Evolutionary conservation across 495 filamentous ascomycete species (phyloP), one percentile per base, ranked within the genome.

Genomic region (Penicillium flavigenum): DNA sequence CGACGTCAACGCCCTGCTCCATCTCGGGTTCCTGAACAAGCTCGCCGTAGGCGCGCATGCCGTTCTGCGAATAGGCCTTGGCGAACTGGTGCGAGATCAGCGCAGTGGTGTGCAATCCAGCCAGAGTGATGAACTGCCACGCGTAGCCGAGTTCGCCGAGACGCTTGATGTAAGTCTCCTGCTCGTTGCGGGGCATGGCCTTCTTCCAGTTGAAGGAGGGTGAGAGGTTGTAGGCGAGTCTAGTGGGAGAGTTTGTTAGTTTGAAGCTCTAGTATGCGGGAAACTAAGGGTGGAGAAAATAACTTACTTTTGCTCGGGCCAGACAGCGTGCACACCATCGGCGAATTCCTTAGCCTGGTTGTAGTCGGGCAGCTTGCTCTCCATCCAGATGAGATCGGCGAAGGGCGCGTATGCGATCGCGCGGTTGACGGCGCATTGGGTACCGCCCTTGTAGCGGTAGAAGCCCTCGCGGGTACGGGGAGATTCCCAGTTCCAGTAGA

Each of bases 191-290:
- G 27, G 89, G 80, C 95, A 98, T 98, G 69, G 95, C 94, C 44
- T 92, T 79, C 80, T 98, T 97, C 94, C 94, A 98, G 84, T 98
- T 98, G 86, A 98, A 98, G 39, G 91, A 96, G 27, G 95, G 95
- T 0, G 92, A 96, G 51, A 98, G 86, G 78, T 98, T 98, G 79
- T 98, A 98, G 5, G 94, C 87, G 44, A 98, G 86, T 73, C 88
- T 92, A 57, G 31, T 41, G 22, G 32, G 27, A 29, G 7, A 7
- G 7, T 9, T 2, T 34, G n/a, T 42, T 56, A 38, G 60, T 65
- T 58, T 26, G 10, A 24, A 10, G 52, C 41, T 58, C 46, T 9
- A 27, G 16, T 26, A 36, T 8, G 5, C 14, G 9, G 17, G 22
- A 43, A 24, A 14, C 5, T 26, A 29, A 36, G 17, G 31, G n/a